These are phyloP conservation scores for Picocystis salinarum DNA, from an alignment of 139 green algal genomes.

Conservation along the genomic window DNA sequence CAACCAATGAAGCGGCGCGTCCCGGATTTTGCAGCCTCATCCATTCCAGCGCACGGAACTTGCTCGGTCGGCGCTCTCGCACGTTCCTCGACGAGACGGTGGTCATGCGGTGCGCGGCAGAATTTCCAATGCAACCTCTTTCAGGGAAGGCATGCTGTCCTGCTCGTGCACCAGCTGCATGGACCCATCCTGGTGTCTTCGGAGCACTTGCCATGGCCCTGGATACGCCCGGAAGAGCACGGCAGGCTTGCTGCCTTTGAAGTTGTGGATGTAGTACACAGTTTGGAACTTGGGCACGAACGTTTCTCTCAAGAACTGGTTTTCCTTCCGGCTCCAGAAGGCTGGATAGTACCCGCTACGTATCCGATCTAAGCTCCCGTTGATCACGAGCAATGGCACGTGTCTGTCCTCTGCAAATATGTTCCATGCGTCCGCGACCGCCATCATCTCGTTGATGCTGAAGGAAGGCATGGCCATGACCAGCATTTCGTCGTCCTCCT, in stretches of 20 bases:
- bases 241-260: slow-evolving; percentile 43
- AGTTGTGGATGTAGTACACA: slow-evolving; percentile 75
- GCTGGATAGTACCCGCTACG: slow-evolving; percentile 46
- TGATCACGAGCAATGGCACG: slow-evolving; percentile 63
- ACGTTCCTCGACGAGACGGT: too few relatives aligned
- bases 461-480: slow-evolving; percentile 8
- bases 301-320: slow-evolving; percentile 28
- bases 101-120: too few relatives aligned
- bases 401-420: slow-evolving; percentile 7
- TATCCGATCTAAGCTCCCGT: slow-evolving; percentile 68
- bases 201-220: slow-evolving; percentile 58
- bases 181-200: slow-evolving; percentile 12
- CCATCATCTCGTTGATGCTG: slow-evolving; percentile 44
- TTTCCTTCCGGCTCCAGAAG: slow-evolving; percentile 65
- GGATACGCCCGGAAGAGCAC: slow-evolving; percentile 57
- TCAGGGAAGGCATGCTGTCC: slow-evolving; percentile 39
- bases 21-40: too few relatives aligned
- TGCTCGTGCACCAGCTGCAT: slow-evolving; percentile 31
- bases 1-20: too few relatives aligned
- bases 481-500: too few relatives aligned
- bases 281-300: slow-evolving; percentile 38
- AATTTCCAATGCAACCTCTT: slow-evolving; percentile 60
- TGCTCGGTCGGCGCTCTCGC: too few relatives aligned
- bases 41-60: too few relatives aligned
- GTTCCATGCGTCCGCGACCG: slow-evolving; percentile 38